Percentiles rank a stretch among this genome's conserved stretches.
Conservation (phyloP, 2,329 filamentous ascomycete species). For the Zymoseptoria brevis region DNA sequence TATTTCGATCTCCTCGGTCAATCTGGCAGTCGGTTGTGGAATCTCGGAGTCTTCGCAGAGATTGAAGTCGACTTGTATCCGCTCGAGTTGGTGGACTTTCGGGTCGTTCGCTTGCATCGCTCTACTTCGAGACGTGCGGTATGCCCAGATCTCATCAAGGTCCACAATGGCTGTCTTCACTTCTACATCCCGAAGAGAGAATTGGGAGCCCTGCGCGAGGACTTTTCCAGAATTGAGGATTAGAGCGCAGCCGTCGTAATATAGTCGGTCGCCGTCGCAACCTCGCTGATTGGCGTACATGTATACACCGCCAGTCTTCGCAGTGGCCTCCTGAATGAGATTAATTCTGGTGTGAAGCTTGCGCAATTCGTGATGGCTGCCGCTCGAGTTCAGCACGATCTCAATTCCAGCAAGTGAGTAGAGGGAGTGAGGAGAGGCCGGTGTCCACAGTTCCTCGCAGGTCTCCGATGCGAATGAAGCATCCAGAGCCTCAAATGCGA, state of each 20-base stretch:
- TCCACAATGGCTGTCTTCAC: constrained; percentile 51
- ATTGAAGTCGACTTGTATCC: constrained; percentile 38
- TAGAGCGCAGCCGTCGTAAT: constrained; percentile 56
- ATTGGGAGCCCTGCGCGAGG: constrained; percentile 59
- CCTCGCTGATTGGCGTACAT: constrained; percentile 55
- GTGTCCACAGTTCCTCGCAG: constrained; percentile 61
- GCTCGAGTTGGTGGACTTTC: constrained; percentile 39
- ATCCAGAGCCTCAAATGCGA: constrained; percentile 53
- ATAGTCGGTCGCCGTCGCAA: constrained; percentile 53
- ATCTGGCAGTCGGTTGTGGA: constrained; percentile 26
- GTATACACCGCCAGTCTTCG: constrained; percentile 54
- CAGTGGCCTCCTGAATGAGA: constrained; percentile 59
- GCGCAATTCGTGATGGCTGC: constrained; percentile 58
- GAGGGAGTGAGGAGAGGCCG: constrained; percentile 48
- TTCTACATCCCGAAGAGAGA: constrained; percentile 51
- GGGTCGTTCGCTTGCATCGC: constrained; percentile 49
- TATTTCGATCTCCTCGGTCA: constrained; percentile 40
- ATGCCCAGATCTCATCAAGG: constrained; percentile 60
- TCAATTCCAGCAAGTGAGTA: constrained; percentile 62
- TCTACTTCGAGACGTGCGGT: constrained; percentile 49
- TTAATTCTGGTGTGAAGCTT: constrained; percentile 57
- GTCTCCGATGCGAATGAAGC: constrained; percentile 58
- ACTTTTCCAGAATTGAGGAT: constrained; percentile 56
- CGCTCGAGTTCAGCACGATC: constrained; percentile 55
- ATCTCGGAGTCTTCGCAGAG: constrained; percentile 26